A percentile compares a stretch with the other conserved stretches of the same genome.
These are phyloP conservation scores for Earliella scabrosa DNA, from an alignment of 1,284 basidiomycete genomes.

Conservation along the genomic window DNA sequence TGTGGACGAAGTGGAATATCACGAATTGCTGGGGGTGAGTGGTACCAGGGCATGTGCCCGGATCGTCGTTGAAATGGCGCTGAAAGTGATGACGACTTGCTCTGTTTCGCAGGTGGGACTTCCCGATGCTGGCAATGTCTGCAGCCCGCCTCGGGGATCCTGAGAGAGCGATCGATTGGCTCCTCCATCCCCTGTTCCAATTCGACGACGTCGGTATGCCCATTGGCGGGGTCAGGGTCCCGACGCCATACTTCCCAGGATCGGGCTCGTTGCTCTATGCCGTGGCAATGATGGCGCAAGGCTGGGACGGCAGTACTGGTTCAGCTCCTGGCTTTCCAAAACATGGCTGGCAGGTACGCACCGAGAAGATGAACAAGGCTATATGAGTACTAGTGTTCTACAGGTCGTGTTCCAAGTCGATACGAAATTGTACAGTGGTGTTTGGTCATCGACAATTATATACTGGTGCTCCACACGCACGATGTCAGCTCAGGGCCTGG, in stretches of 20 bases:
- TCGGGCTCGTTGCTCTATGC: constrained; percentile 55
- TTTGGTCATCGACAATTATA: no score
- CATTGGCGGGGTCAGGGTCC: constrained; percentile 58
- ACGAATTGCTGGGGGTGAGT: constrained; percentile 59
- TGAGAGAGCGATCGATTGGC: constrained; percentile 57
- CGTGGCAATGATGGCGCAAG: constrained; percentile 60
- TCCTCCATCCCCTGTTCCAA: constrained; percentile 55
- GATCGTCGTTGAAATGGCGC: no score
- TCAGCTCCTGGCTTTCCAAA: constrained; percentile 54
- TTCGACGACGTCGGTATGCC: constrained; percentile 69
- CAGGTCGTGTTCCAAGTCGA: no score
- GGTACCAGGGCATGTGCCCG: no score
- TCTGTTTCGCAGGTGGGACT: constrained; percentile 63
- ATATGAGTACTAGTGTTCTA: constrained; percentile 35
- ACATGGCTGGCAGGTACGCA: constrained; percentile 48
- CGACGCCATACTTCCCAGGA: constrained; percentile 67
- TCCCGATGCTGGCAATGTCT: constrained; percentile 65
- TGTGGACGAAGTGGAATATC: constrained; percentile 59
- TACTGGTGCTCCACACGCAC: no score
- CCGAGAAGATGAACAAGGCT: constrained; percentile 47
- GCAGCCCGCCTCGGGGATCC: constrained; percentile 56
- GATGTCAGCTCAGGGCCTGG: no score
- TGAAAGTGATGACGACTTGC: no score
- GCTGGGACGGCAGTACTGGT: constrained; percentile 53
- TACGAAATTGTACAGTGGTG: no score